These are phyloP conservation scores for Piloderma croceum DNA, from an alignment of 768 basidiomycete species.

Conservation along the genomic window DNA sequence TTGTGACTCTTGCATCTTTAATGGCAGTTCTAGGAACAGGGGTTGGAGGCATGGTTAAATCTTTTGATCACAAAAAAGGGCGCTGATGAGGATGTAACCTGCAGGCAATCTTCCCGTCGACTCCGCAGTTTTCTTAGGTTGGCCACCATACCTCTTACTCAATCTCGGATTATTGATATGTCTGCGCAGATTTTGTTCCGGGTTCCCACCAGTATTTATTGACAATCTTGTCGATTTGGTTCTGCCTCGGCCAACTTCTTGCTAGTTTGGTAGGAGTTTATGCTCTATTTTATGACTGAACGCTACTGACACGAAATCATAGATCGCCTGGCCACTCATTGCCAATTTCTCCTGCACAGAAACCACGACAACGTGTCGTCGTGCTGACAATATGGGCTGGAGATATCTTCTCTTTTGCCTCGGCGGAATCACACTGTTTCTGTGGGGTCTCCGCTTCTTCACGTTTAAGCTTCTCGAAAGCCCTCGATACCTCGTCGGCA, in stretches of 20 bases:
- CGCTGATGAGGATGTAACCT: not conserved
- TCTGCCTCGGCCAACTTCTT: constrained; percentile 51
- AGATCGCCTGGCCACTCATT: constrained; percentile 59
- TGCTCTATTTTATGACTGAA: not conserved
- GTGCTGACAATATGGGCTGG: constrained; percentile 57
- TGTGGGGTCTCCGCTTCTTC: constrained; percentile 51
- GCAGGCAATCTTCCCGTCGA: constrained; percentile 52
- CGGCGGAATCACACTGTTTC: constrained; percentile 45
- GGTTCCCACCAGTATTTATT: constrained; percentile 53
- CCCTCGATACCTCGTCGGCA: constrained; percentile 52
- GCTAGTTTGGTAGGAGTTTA: constrained; percentile 36
- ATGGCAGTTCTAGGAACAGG: constrained; percentile 42
- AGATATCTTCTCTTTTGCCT: constrained; percentile 51
- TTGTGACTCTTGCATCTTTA: constrained; percentile 43
- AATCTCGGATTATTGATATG: constrained; percentile 9
- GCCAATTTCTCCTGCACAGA: constrained; percentile 46
- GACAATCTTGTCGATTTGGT: constrained; percentile 54
- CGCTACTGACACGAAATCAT: not conserved
- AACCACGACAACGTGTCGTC: constrained; percentile 28
- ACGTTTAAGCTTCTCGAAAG: constrained; percentile 50
- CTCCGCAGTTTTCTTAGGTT: constrained; percentile 47
- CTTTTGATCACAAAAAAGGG: not conserved
- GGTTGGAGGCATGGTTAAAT: constrained; percentile 34
- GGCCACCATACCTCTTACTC: not conserved
- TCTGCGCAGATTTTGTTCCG: constrained; percentile 42